Evolutionary conservation across 495 filamentous ascomycete species (phyloP), one percentile per base, ranked within the genome.

Genomic region (Aspergillus asperescens): DNA sequence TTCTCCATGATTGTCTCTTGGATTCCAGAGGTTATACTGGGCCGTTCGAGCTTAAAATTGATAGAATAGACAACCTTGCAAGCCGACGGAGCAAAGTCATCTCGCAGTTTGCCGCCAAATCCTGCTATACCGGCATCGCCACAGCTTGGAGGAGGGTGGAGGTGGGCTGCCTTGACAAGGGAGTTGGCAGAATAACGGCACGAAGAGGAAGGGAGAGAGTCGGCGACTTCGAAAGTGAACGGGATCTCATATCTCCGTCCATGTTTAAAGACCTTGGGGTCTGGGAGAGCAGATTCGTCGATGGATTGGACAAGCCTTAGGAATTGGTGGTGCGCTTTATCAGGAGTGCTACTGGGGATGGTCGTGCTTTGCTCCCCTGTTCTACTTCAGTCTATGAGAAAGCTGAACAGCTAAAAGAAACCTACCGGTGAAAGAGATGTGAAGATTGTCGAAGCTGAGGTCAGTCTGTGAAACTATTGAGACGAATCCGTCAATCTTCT

Each of bases 191-290:
- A 60, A 54, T 81, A 77, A 52, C 63, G 72, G 63, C 79, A 82
- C 13, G 74, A 70, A 35, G 71, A 68, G 7, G 78, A 74, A 23
- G 83, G 77, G 23, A 89, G 74, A 10, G 82, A 80, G 38, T 73
- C 70, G 0, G 87, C 85, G 22, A 90, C 77, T n/a, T 83, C 78
- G 59, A 92, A 92, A 52, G 77, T 77, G 68, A 89, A 92, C 2
- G 82, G 81, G 47, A 90, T 77, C 8, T 65, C 78, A 64, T 84
- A 83, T 19, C 67, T 78, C 42, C 63, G 64, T 4, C 78, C 82
- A 1, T 77, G 73, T 57, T 81, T 73, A n/a, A 84, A 69, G 24
- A 84, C 64, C 2, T 81, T 65, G 13, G 80, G 77, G 10, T 74
- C 64, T 6, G 87, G 88, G 42, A 87, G 81, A 1, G 69, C 59